Conservation (phyloP, 176 grass and related monocot species). For the Puya raimondii region DNA sequence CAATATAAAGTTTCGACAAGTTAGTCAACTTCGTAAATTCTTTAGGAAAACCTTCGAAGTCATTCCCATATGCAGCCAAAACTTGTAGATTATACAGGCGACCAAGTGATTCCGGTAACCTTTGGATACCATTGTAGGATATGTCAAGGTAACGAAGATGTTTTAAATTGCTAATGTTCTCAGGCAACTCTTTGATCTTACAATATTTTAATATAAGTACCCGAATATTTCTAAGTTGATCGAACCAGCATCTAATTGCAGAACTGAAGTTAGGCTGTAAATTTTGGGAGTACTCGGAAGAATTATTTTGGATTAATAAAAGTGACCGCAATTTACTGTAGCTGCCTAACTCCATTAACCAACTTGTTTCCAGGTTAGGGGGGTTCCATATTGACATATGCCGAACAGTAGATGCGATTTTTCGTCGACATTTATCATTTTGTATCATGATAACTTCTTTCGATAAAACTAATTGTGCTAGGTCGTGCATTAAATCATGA, state of each 20-base stretch:
- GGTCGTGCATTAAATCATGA: conserved; percentile 37
- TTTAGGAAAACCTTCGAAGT: conserved; percentile 14
- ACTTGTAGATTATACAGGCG: conserved; percentile 39
- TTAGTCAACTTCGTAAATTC: conserved; percentile 33
- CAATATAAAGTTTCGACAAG: conserved; percentile 22
- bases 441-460: conserved; percentile 7
- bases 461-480: conserved; percentile 19
- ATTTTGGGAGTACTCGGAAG: neutral
- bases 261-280: neutral
- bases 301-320: neutral
- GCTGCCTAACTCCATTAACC: neutral
- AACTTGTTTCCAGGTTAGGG: neutral
- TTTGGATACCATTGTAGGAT: conserved; percentile 8
- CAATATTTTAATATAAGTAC: neutral
- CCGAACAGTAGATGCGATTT: neutral
- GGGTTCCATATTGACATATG: neutral
- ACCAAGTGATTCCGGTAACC: conserved; percentile 24
- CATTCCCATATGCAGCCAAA: conserved; percentile 28
- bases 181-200: neutral
- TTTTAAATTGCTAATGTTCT: too few relatives aligned
- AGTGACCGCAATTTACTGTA: neutral
- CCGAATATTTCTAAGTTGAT: neutral
- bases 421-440: accelerated
- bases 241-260: neutral
- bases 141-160: conserved; percentile 45